Percentiles rank a stretch among this genome's conserved stretches.
Conservation (phyloP, 768 basidiomycete genomes). For the Lactifluus piperatus region DNA sequence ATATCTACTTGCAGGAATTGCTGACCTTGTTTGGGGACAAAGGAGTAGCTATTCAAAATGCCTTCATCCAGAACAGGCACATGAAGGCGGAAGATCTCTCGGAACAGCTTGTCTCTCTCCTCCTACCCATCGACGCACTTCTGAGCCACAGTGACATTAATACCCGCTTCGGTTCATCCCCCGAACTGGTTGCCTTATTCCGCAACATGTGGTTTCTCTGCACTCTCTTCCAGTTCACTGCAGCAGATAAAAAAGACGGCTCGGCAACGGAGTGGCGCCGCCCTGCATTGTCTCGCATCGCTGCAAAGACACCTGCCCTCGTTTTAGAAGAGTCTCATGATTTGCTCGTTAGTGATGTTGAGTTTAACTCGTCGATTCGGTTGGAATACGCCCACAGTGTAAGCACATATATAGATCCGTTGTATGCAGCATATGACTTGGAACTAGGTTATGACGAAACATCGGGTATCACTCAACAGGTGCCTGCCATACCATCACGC, state of each 20-base stretch:
- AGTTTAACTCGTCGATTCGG: constrained; percentile 86
- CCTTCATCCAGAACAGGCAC: constrained; percentile 55
- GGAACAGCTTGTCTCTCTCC: constrained; percentile 76
- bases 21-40: constrained; percentile 84
- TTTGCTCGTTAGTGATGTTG: constrained; percentile 77
- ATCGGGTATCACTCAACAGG: constrained; percentile 53
- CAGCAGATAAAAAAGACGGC: constrained; percentile 39
- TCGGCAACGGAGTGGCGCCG: constrained; percentile 71
- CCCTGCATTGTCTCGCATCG: constrained; percentile 70
- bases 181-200: constrained; percentile 67
- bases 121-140: constrained; percentile 87
- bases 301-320: constrained; percentile 77
- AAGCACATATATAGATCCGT: constrained; percentile 21
- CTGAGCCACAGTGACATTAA: constrained; percentile 63
- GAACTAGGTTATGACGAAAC: constrained; percentile 57
- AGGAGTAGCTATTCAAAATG: constrained; percentile 82
- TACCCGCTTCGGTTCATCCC: constrained; percentile 44
- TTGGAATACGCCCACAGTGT: constrained; percentile 78
- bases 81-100: constrained; percentile 78
- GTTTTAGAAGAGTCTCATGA: constrained; percentile 79
- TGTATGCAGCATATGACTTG: not conserved
- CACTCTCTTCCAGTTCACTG: constrained; percentile 75
- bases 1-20: constrained; percentile 75
- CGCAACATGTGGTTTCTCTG: constrained; percentile 93
- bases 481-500: constrained; percentile 56